Conservation (phyloP, 352 stramenopile genomes). For the Phytopythium aichiense region DNA sequence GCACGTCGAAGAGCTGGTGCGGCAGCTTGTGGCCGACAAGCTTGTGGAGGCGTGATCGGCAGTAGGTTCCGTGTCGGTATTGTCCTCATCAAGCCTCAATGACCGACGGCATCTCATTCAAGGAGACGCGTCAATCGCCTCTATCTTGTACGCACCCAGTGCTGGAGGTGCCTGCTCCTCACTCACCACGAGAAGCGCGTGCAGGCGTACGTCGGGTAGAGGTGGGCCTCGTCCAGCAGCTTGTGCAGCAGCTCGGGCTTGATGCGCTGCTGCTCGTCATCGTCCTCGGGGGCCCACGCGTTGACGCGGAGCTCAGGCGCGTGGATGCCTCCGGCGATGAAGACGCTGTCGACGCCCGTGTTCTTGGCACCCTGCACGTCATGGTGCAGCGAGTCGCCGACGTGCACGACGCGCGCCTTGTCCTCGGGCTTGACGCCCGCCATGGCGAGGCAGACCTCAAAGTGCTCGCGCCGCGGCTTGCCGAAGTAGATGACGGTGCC, state of each 20-base stretch:
- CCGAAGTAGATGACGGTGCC: slow-evolving; percentile 77
- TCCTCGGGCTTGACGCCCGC: slow-evolving; percentile 16
- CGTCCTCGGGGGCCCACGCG: slow-evolving; percentile 12
- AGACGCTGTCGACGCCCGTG: slow-evolving; percentile 49
- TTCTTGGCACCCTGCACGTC: slow-evolving; percentile 54
- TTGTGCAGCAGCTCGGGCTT: slow-evolving; percentile 23
- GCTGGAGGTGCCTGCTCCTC: background rate
- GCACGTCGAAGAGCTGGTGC: slow-evolving; percentile 22
- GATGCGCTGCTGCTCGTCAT: slow-evolving; percentile 19
- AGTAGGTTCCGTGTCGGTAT: background rate
- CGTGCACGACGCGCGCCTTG: slow-evolving; percentile 43
- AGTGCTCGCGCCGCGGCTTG: slow-evolving; percentile 79
- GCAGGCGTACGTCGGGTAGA: slow-evolving; percentile 25
- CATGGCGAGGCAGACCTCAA: slow-evolving; percentile 54
- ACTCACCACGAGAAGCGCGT: slow-evolving; percentile 34
- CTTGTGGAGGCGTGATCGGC: background rate
- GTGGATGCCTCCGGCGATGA: slow-evolving; percentile 58
- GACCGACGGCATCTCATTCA: background rate
- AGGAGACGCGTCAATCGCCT: background rate
- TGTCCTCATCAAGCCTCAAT: background rate
- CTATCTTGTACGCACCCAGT: background rate
- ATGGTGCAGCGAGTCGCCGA: slow-evolving; percentile 67
- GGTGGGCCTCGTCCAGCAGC: slow-evolving; percentile 17
- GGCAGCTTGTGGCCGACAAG: slow-evolving; percentile 18
- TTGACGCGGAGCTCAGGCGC: slow-evolving; percentile 36